Base-by-base conservation (phyloP, 2,329 filamentous ascomycete species). In the Tolypocladium inflatum region DNA sequence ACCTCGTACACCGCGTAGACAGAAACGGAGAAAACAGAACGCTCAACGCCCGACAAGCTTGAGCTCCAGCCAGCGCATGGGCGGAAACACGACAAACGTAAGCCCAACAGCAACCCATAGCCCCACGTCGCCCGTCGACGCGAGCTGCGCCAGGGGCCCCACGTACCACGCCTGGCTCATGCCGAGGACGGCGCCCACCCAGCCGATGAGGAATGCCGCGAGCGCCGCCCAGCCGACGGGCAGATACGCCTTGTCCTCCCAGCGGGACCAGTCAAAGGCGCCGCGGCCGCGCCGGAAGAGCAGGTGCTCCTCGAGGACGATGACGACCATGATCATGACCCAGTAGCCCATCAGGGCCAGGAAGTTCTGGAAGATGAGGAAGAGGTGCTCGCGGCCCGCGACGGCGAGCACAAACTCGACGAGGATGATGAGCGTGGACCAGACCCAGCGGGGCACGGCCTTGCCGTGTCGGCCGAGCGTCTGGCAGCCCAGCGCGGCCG, bases 61-160 rank as follows among this genome's bases (percentile, higher is more conserved):
- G 3, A 71, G 57, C 57, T 71, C 70, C 15, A 70, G 52, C 19
- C 62, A 62, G 51, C 70, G 60, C 38, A 71, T 41, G 0, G 66
- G 63, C 0, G 66, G 64, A 42, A 70, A 71, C 0, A 62, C 54
- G 1, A 71, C 69, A 64, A 90, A 86, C 1, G 74, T 77, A 67
- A 89, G 89, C 0, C 78, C 86, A 54, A 89, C 68, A 68, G 89
- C 86, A 62, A 89, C 84, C 4, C 76, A 77, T 39, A 79, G 69
- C 23, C 82, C 83, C 55, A 72, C 74, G 33, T 71, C 75, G 66
- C 58, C 75, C 70, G 45, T 83, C 79, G 57, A 61, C 2, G 85
- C 84, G 37, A 82, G 73, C 65, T 73, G 67, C 0, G 82, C 82
- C 61, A 85, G 78, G 0, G 82, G 82, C 0, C 83, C 83, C 4